These are phyloP conservation scores for Cyclotella sp. DNA, from an alignment of 108 stramenopile genomes.

Conservation along the genomic window DNA sequence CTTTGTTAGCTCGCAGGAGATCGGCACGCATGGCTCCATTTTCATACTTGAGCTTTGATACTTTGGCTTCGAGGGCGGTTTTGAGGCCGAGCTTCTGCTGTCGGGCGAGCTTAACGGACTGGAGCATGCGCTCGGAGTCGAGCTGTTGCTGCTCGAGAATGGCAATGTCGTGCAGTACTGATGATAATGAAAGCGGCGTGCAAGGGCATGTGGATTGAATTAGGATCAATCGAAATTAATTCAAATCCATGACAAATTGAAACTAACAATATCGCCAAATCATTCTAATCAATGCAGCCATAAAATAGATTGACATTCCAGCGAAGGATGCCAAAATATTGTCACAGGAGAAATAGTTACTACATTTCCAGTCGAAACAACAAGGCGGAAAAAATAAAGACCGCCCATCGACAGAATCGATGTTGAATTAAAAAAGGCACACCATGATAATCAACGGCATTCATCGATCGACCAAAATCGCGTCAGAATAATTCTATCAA, in stretches of 20 bases:
- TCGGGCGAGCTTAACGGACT: slow-evolving; percentile 58
- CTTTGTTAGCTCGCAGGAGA: slow-evolving; percentile 55
- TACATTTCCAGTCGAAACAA: too few relatives aligned
- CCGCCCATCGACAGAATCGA: background rate
- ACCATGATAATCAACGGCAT: background rate
- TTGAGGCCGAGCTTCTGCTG: slow-evolving; percentile 64
- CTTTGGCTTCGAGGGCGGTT: slow-evolving; percentile 56
- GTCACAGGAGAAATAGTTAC: background rate
- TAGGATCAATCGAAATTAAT: background rate
- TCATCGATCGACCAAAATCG: background rate
- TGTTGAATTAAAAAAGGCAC: too few relatives aligned
- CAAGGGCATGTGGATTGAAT: background rate
- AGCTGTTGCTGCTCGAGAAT: slow-evolving; percentile 84
- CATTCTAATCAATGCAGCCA: background rate
- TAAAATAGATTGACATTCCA: too few relatives aligned
- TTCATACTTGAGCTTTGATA: slow-evolving; percentile 72
- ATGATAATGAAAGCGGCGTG: background rate
- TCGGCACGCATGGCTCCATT: slow-evolving; percentile 75
- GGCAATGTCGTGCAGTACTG: slow-evolving; percentile 80
- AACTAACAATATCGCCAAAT: background rate
- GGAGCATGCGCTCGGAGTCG: slow-evolving; percentile 78
- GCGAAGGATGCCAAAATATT: too few relatives aligned
- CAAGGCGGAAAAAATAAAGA: background rate
- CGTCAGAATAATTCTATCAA: background rate
- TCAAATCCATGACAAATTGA: too few relatives aligned